Conservation (phyloP, 2,329 filamentous ascomycete species). For the Ophiostoma perfectum region DNA sequence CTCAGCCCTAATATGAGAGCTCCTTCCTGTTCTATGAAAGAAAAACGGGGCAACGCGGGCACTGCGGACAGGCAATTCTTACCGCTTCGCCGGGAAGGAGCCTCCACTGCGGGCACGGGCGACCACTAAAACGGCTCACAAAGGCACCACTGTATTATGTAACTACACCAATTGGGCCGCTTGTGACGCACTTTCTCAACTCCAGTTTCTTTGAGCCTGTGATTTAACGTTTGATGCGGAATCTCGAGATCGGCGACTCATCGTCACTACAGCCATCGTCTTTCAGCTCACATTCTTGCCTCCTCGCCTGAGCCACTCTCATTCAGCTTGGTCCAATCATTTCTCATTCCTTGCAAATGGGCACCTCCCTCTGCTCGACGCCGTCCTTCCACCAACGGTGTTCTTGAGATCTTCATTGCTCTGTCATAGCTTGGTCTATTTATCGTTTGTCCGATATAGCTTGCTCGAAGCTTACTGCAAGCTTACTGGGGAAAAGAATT, state of each 20-base stretch:
- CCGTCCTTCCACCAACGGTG: constrained; percentile 20
- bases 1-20: constrained; percentile 1
- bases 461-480: background rate
- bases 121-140: background rate
- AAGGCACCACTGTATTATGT: background rate
- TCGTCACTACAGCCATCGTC: background rate
- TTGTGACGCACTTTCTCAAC: background rate
- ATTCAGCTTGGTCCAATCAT: no score
- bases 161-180: constrained; percentile 6
- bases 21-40: background rate
- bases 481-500: no score
- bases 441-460: background rate
- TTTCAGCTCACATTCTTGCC: background rate
- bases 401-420: background rate
- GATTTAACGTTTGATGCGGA: background rate
- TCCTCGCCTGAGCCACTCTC: background rate
- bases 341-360: constrained; percentile 19
- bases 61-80: background rate
- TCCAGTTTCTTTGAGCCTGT: background rate
- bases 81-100: constrained; percentile 3
- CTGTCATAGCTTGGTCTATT: background rate
- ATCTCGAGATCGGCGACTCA: constrained; percentile 10
- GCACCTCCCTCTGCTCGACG: constrained; percentile 11
- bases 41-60: background rate
- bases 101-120: background rate